Evolutionary conservation across 73 alveolate species (phyloP).

Genomic region (Paramecium bursaria): DNA sequence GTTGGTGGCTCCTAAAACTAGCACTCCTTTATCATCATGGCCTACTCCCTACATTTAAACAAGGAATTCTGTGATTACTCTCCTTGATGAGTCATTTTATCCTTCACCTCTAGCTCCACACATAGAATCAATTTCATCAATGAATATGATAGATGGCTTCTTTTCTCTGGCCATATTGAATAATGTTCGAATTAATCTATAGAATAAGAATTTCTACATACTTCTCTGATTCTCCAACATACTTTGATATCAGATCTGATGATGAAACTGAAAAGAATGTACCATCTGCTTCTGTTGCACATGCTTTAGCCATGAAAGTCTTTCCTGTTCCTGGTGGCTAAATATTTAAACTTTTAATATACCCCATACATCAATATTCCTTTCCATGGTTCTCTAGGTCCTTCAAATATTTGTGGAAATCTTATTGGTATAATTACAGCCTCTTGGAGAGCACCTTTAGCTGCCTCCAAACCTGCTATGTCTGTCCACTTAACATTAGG

Average conservation of each 20-base stretch:
- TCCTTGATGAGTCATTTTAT: constrained; percentile 96
- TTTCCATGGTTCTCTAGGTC: constrained; percentile 96
- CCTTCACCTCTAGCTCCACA: constrained; percentile 81
- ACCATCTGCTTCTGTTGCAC: constrained; percentile 99
- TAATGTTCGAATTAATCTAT: constrained; percentile 88
- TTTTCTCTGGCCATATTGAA: constrained; percentile 97
- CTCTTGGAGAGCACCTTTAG: constrained; percentile 95
- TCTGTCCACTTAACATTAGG: constrained; percentile 98
- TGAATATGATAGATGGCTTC: constrained; percentile 97
- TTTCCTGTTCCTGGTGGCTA: constrained; percentile 99
- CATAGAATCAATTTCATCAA: constrained; percentile 97
- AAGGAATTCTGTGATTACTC: constrained; percentile 96
- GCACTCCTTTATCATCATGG: constrained; percentile 88
- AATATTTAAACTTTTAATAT: not conserved
- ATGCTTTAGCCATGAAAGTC: constrained; percentile 98
- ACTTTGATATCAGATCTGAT: constrained; percentile 87
- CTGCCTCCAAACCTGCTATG: constrained; percentile 96
- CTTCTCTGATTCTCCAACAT: constrained; percentile 94
- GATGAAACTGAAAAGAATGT: constrained; percentile 92
- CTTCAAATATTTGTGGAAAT: constrained; percentile 97
- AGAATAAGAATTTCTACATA: too few species aligned
- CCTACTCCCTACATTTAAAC: constrained; percentile 99
- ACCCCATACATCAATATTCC: constrained; percentile 97
- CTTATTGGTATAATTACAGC: constrained; percentile 98
- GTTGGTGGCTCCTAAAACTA: constrained; percentile 99